A percentile compares a stretch with the other conserved stretches of the same genome.
phyloP scores from a whole-genome alignment of 176 grass and related monocot species.

The Ananas comosus region DNA sequence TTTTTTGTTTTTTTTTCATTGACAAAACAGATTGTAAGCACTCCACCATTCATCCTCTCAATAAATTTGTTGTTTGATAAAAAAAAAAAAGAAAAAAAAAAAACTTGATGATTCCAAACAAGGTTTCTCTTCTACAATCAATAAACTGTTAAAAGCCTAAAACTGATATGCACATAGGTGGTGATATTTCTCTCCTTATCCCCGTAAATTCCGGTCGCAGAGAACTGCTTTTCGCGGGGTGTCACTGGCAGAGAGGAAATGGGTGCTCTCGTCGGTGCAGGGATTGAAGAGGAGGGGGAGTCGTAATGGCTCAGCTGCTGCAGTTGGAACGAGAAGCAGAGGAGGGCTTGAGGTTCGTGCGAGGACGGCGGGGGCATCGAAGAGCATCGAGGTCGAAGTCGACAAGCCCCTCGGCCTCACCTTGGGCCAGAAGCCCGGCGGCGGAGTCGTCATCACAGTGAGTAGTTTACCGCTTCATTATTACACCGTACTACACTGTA shows the following conservation, averaged over 20 bases:
- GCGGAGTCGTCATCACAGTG: constrained; percentile 79
- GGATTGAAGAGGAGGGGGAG: not conserved
- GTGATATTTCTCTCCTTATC: not conserved
- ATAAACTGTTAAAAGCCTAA: not conserved
- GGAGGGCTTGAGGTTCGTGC: constrained; percentile 56
- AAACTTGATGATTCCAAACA: not conserved
- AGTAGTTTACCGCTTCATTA: constrained; percentile 7
- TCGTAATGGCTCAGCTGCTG: not conserved
- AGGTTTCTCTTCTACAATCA: not conserved
- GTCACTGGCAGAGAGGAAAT: constrained; percentile 36
- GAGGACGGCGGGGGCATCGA: constrained; percentile 45
- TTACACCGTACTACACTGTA: not conserved
- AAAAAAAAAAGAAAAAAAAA: too few species aligned
- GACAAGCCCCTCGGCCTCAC: constrained; percentile 89
- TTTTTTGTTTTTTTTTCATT: too few species aligned
- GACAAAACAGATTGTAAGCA: too few species aligned
- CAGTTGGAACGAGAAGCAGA: constrained; percentile 12
- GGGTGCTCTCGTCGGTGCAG: not conserved
- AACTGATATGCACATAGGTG: not conserved
- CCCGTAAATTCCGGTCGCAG: constrained; percentile 22
- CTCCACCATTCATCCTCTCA: too few species aligned
- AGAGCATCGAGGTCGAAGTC: constrained; percentile 90
- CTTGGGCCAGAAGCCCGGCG: constrained; percentile 75
- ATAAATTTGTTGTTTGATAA: too few species aligned
- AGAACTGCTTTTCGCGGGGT: constrained; percentile 55